A percentile compares a stretch with the other conserved stretches of the same genome.
These are phyloP conservation scores for Gossypium thurberi DNA, from an alignment of 345 rosid genomes.

Conservation along the genomic window DNA sequence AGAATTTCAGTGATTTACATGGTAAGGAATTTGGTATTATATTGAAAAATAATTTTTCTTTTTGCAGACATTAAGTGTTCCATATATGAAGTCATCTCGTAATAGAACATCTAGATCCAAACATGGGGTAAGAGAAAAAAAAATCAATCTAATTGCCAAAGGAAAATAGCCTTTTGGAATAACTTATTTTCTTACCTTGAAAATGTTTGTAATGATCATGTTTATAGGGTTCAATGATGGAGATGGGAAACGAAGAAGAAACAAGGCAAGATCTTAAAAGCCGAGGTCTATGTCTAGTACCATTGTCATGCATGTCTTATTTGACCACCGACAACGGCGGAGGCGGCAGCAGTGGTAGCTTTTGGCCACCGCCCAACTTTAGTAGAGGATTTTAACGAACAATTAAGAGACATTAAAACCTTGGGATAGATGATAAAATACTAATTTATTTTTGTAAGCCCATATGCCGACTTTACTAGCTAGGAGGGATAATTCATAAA, in stretches of 20 bases:
- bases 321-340: constrained; percentile 43
- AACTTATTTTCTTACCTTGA: neutral
- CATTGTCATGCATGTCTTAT: constrained; percentile 81
- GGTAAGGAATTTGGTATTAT: no score
- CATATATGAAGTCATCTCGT: constrained; percentile 74
- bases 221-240: constrained; percentile 34
- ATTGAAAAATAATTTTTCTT: neutral
- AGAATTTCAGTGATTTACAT: no score
- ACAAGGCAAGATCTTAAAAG: constrained; percentile 50
- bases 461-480: no score
- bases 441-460: neutral
- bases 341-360: constrained; percentile 37
- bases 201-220: neutral
- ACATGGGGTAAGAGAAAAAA: constrained; percentile 41
- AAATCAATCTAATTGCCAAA: neutral
- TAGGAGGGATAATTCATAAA: no score
- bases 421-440: neutral
- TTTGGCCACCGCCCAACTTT: constrained; percentile 60
- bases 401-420: neutral
- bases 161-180: neutral
- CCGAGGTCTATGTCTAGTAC: constrained; percentile 92
- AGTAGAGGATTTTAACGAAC: constrained; percentile 29
- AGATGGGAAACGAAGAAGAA: constrained; percentile 42
- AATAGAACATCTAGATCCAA: constrained; percentile 36
- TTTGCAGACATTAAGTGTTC: constrained; percentile 77